Percentiles rank a stretch among this genome's conserved stretches.
Conservation (phyloP, 2,329 filamentous ascomycete genomes). For the Dactylellina parvicollis region DNA sequence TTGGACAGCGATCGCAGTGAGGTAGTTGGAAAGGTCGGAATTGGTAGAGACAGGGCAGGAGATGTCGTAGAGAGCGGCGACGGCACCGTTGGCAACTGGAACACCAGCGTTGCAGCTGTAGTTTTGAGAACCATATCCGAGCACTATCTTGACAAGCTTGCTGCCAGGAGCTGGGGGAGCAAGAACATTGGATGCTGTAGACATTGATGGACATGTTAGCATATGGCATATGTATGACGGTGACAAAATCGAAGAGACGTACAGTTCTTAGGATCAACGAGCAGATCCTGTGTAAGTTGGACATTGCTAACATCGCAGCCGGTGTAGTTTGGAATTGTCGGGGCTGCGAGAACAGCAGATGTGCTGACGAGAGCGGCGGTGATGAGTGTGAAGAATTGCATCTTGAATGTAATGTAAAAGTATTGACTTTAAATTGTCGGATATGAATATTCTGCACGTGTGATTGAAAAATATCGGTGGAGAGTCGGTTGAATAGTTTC, state of each 20-base stretch:
- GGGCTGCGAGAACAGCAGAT: slow-evolving; percentile 27
- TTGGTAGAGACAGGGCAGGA: slow-evolving; percentile 76
- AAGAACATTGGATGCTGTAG: slow-evolving; percentile 22
- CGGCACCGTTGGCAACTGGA: slow-evolving; percentile 75
- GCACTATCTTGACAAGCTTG: slow-evolving; percentile 66
- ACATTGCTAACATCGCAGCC: slow-evolving; percentile 15
- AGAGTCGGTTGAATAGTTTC: slow-evolving; percentile 21
- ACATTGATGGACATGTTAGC: background rate
- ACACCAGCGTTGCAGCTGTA: slow-evolving; percentile 80
- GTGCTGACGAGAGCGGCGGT: slow-evolving; percentile 25
- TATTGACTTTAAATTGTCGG: background rate
- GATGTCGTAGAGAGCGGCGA: slow-evolving; percentile 87
- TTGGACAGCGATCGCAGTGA: slow-evolving; percentile 74
- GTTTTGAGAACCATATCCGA: slow-evolving; percentile 91
- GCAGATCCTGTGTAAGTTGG: background rate
- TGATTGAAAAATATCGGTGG: background rate
- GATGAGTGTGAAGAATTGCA: slow-evolving; percentile 34
- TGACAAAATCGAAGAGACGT: slow-evolving; percentile 3
- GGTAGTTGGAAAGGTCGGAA: slow-evolving; percentile 71
- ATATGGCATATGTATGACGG: background rate
- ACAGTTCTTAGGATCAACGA: slow-evolving; percentile 28
- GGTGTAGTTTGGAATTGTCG: slow-evolving; percentile 6
- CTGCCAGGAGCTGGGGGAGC: background rate
- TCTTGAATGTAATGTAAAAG: slow-evolving; percentile 16
- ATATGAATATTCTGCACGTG: too few species aligned